A percentile compares a stretch with the other conserved stretches of the same genome.
Evolutionary conservation across 805 yeast genomes (phyloP).

Genomic region (Zygosaccharomyces lentus): DNA sequence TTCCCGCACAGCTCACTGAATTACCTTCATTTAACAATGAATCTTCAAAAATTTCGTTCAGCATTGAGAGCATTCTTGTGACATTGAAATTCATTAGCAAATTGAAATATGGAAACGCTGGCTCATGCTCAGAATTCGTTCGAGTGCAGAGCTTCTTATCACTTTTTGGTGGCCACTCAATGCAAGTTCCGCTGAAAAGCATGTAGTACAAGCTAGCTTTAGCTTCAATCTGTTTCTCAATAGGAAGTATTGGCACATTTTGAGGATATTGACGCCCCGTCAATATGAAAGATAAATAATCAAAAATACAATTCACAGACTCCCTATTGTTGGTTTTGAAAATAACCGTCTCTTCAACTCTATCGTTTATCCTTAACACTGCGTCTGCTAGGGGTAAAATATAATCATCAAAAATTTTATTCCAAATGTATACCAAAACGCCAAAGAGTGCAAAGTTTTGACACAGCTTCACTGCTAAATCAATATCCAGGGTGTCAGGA

Average conservation of each 20-base stretch:
- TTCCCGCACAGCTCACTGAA: neutral
- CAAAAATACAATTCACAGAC: slow-evolving; percentile 40
- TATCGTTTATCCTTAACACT: slow-evolving; percentile 33
- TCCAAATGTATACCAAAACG: slow-evolving; percentile 68
- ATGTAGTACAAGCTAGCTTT: slow-evolving; percentile 51
- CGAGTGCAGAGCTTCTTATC: slow-evolving; percentile 36
- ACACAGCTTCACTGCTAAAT: slow-evolving; percentile 64
- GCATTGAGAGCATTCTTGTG: slow-evolving; percentile 55
- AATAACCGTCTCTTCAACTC: slow-evolving; percentile 13
- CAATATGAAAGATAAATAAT: slow-evolving; percentile 62
- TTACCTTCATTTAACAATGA: slow-evolving; percentile 52
- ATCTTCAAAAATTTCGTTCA: slow-evolving; percentile 85
- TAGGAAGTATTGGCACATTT: slow-evolving; percentile 43
- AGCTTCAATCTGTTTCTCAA: slow-evolving; percentile 36
- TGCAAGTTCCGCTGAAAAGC: slow-evolving; percentile 53
- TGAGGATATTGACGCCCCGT: slow-evolving; percentile 83
- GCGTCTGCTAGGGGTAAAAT: slow-evolving; percentile 65
- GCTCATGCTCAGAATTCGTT: slow-evolving; percentile 35
- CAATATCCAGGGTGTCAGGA: slow-evolving; percentile 66
- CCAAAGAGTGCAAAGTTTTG: slow-evolving; percentile 52
- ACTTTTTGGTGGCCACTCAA: slow-evolving; percentile 44
- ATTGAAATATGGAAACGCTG: slow-evolving; percentile 67
- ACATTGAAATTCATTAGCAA: slow-evolving; percentile 53
- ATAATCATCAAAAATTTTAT: slow-evolving; percentile 62
- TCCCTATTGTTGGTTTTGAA: slow-evolving; percentile 14